A percentile compares a stretch with the other conserved stretches of the same genome.
phyloP scores from a whole-genome alignment of 169 alveolate species.

The Neospora caninum region DNA sequence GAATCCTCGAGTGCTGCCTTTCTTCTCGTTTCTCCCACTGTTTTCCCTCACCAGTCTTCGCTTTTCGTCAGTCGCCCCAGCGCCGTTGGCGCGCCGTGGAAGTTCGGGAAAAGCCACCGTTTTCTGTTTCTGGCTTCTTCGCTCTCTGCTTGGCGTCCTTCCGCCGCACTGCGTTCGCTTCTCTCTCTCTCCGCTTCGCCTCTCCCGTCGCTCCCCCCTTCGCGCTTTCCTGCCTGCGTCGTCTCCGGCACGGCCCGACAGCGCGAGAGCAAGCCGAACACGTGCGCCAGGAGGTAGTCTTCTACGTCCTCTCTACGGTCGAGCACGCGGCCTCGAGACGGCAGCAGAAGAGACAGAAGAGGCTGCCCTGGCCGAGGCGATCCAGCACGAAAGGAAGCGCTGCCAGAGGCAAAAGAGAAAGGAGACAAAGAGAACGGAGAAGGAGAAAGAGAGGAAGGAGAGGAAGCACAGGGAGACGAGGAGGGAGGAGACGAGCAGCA shows the following conservation, averaged over 20 bases:
- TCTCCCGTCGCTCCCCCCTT: neutral
- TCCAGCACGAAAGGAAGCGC: too few species aligned
- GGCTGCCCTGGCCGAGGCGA: neutral
- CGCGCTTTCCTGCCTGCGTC: too few species aligned
- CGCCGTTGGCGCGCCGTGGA: conserved; percentile 12
- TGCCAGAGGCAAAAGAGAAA: too few species aligned
- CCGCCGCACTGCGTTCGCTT: neutral
- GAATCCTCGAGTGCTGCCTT: too few species aligned
- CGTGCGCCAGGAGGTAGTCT: neutral
- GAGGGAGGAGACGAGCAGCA: neutral
- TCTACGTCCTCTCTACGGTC: neutral
- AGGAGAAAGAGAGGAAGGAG: neutral
- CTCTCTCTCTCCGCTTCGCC: neutral
- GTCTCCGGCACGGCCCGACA: neutral
- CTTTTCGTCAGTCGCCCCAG: neutral
- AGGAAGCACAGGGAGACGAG: neutral
- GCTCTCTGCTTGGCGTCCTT: neutral
- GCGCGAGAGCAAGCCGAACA: neutral
- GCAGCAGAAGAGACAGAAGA: neutral
- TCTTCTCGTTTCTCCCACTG: too few species aligned
- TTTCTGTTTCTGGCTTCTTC: neutral
- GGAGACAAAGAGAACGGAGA: neutral
- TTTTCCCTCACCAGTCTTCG: neutral
- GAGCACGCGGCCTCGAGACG: neutral
- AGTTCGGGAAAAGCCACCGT: neutral